Evolutionary conservation across 169 alveolate genomes (phyloP).

Genomic region (Plasmodium knowlesi): DNA sequence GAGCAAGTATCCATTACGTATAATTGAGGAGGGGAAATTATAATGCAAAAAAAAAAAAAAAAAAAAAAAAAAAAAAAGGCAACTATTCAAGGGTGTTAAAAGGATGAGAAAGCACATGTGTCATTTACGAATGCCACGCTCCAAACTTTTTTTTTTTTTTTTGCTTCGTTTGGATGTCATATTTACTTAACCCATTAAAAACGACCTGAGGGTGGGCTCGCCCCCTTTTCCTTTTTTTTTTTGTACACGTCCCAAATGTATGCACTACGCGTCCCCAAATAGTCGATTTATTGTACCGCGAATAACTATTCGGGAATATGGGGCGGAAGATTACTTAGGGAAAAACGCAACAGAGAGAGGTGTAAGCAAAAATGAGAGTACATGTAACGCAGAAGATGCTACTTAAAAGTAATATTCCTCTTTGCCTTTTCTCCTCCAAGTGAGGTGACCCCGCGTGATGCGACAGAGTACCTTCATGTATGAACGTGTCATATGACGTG

Average conservation of each 20-base stretch:
- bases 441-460: not conserved
- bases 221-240: not conserved
- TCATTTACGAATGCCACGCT: not conserved
- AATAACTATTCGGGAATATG: not conserved
- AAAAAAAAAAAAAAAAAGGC: not conserved
- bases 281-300: not conserved
- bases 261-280: not conserved
- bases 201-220: not conserved
- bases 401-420: not conserved
- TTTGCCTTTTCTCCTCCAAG: not conserved
- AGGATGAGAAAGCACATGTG: not conserved
- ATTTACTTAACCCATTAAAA: not conserved
- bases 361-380: not conserved
- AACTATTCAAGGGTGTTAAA: not conserved
- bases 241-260: not conserved
- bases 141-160: not conserved
- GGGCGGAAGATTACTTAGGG: not conserved
- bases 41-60: not conserved
- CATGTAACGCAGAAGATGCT: not conserved
- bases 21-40: not conserved
- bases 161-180: not conserved
- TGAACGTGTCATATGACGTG: not conserved
- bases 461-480: not conserved
- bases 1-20: not conserved
- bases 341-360: not conserved